Evolutionary conservation across 495 filamentous ascomycete species (phyloP).

Genomic region (Geopyxis carbonaria): DNA sequence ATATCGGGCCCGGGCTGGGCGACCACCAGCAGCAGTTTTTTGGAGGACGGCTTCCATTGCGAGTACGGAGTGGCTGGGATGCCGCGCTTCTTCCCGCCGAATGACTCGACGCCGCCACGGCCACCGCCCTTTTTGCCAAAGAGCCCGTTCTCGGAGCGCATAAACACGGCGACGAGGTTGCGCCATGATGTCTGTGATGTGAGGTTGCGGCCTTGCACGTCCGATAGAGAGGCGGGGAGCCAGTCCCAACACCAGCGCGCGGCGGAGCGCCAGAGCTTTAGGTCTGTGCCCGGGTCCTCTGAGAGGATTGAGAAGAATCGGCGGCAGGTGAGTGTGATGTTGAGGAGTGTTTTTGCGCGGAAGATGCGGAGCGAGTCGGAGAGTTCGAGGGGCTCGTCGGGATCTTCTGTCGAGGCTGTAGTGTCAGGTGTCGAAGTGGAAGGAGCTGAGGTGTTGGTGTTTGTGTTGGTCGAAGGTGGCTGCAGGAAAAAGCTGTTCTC

Average conservation of each 20-base stretch:
- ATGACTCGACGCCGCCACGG: conserved; percentile 20
- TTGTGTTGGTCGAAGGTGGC: background rate
- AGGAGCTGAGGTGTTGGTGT: background rate
- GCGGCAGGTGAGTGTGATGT: conserved; percentile 16
- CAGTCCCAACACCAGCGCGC: conserved; percentile 19
- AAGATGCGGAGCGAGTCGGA: conserved; percentile 14
- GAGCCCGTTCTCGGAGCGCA: conserved; percentile 24
- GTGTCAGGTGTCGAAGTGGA: background rate
- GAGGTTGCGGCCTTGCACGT: conserved; percentile 20
- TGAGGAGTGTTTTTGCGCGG: conserved; percentile 17
- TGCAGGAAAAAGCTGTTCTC: background rate
- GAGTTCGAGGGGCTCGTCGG: conserved; percentile 4
- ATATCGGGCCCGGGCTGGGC: conserved; percentile 20
- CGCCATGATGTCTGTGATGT: conserved; percentile 23
- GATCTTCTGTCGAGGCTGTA: background rate
- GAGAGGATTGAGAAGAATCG: conserved; percentile 16
- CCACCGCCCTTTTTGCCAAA: conserved; percentile 16
- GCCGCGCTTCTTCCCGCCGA: conserved; percentile 16
- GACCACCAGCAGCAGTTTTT: conserved; percentile 19
- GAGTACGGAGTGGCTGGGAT: conserved; percentile 1
- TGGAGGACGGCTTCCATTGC: background rate
- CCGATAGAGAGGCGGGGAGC: conserved; percentile 13
- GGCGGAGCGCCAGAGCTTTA: conserved; percentile 19
- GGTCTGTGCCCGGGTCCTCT: conserved; percentile 12
- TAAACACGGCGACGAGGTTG: conserved; percentile 23